Percentiles rank a stretch among this genome's conserved stretches.
phyloP scores from a whole-genome alignment of 768 basidiomycete species.

The Podaxis sp. region DNA sequence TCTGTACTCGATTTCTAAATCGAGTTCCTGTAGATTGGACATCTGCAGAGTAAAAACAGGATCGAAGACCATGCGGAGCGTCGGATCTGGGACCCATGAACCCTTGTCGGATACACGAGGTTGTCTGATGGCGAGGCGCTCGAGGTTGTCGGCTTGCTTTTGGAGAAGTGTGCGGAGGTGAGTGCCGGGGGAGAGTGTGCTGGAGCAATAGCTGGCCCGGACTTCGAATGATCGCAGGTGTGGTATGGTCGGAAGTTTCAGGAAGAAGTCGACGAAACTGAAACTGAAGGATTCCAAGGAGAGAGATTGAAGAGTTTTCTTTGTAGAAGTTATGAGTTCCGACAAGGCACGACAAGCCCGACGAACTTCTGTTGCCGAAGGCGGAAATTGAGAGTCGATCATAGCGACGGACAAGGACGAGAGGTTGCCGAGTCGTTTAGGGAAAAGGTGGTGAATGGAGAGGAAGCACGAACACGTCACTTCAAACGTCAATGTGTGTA shows the following conservation, averaged over 20 bases:
- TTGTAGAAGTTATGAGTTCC: not conserved
- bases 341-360: not conserved
- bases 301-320: not conserved
- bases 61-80: not conserved
- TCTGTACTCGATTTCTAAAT: not conserved
- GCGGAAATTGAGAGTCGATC: not conserved
- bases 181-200: not conserved
- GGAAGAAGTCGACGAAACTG: not conserved
- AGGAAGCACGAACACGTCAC: not conserved
- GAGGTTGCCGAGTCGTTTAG: not conserved
- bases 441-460: not conserved
- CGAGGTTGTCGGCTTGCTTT: not conserved
- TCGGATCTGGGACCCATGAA: not conserved
- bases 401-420: not conserved
- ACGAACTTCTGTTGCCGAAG: not conserved
- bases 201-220: not conserved
- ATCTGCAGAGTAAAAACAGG: not conserved
- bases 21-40: not conserved
- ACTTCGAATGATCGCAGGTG: not conserved
- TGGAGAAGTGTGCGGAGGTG: not conserved
- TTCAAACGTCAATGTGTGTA: not conserved
- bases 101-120: not conserved
- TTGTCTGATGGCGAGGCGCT: not conserved
- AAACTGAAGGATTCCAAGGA: not conserved
- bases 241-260: not conserved